A percentile compares a stretch with the other conserved stretches of the same genome.
Conservation (phyloP, 441 rosid genomes). For the Erodium moschatum region DNA sequence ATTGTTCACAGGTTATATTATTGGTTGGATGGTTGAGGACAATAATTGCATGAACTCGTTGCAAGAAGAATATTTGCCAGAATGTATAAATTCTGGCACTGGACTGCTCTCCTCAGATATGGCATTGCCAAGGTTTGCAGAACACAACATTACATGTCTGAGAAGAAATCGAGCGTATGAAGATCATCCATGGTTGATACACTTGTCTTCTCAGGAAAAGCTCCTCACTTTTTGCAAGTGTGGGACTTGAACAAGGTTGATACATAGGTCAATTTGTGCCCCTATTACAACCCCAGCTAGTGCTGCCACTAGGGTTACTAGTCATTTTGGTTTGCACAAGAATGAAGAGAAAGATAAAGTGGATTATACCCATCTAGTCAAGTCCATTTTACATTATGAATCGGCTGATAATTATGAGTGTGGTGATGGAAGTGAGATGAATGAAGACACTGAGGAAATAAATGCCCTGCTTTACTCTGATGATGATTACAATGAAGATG, state of each 20-base stretch:
- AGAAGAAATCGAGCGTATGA: conserved; percentile 28
- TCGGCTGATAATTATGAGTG: conserved; percentile 20
- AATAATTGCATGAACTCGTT: conserved; percentile 20
- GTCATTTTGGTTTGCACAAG: neutral
- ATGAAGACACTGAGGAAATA: conserved; percentile 48
- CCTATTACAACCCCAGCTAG: neutral
- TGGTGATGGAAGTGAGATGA: conserved; percentile 32
- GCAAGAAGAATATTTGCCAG: conserved; percentile 21
- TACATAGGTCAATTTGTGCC: conserved; percentile 29
- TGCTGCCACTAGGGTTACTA: neutral
- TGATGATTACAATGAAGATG: conserved; percentile 17
- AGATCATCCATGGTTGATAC: conserved; percentile 15
- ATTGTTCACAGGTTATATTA: conserved; percentile 30
- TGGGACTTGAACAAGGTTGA: conserved; percentile 37
- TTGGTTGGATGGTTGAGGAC: conserved; percentile 41
- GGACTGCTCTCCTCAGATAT: conserved; percentile 29
- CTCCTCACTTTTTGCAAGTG: conserved; percentile 47
- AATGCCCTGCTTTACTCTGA: conserved; percentile 51
- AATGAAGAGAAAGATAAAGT: neutral
- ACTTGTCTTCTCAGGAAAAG: conserved; percentile 33
- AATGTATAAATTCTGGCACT: conserved; percentile 21
- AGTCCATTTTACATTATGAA: neutral
- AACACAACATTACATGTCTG: conserved; percentile 21
- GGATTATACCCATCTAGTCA: neutral
- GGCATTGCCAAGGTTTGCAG: conserved; percentile 21